A percentile compares a stretch with the other conserved stretches of the same genome.
Conservation (phyloP, 352 stramenopile species). For the Elongisporangium prolatum region DNA sequence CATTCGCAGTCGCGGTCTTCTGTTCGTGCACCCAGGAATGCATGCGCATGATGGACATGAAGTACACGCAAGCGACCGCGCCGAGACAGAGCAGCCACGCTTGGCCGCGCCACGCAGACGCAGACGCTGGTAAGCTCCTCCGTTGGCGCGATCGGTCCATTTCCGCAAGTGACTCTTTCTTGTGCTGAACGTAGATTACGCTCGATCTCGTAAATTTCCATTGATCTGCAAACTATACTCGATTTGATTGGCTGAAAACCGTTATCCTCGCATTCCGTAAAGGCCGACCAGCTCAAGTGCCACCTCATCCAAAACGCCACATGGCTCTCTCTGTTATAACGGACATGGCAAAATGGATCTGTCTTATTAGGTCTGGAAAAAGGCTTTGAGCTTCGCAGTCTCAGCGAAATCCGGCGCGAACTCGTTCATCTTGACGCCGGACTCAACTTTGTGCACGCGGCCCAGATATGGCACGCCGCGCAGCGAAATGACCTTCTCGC, state of each 20-base stretch:
- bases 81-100: conserved; percentile 12
- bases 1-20: conserved; percentile 3
- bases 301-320: neutral
- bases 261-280: neutral
- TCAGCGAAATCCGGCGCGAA: conserved; percentile 59
- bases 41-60: conserved; percentile 22
- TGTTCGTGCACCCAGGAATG: conserved; percentile 7
- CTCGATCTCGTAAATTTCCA: neutral
- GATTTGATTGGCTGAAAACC: neutral
- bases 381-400: conserved; percentile 37
- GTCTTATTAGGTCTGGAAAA: conserved; percentile 23
- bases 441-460: conserved; percentile 51
- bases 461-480: conserved; percentile 62
- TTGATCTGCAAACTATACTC: neutral
- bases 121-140: neutral
- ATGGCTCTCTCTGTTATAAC: neutral
- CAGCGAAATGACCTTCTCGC: conserved; percentile 48
- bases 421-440: conserved; percentile 38
- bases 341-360: neutral
- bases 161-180: neutral
- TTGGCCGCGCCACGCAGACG: conserved; percentile 9
- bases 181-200: neutral
- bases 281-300: neutral
- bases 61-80: conserved; percentile 21
- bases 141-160: neutral